phyloP scores from a whole-genome alignment of 306 rosid genomes.

The Lablab purpureus region DNA sequence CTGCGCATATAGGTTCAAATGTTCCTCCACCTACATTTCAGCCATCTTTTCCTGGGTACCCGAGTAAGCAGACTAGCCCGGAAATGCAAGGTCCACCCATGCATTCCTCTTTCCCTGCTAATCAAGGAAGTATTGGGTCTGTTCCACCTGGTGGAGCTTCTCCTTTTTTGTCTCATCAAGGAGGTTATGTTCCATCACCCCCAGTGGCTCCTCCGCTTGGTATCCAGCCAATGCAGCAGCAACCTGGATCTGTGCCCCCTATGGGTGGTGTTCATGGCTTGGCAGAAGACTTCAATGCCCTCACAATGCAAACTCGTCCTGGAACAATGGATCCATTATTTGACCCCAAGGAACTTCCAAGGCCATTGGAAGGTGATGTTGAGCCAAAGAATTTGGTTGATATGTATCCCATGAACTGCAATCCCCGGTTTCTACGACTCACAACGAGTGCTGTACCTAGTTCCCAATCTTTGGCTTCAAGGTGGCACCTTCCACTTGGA shows the following conservation, averaged over 20 bases:
- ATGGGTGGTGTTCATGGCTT: slow-evolving; percentile 75
- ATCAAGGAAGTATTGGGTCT: slow-evolving; percentile 66
- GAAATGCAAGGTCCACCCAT: slow-evolving; percentile 65
- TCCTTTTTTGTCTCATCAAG: slow-evolving; percentile 68
- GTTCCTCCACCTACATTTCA: slow-evolving; percentile 61
- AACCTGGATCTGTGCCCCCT: slow-evolving; percentile 65
- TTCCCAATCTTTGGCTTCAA: slow-evolving; percentile 93
- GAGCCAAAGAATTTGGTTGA: slow-evolving; percentile 70
- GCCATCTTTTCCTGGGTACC: slow-evolving; percentile 78
- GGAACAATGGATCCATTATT: slow-evolving; percentile 83
- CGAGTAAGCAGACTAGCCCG: slow-evolving; percentile 59
- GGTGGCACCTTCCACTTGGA: slow-evolving; percentile 99
- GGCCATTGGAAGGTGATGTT: slow-evolving; percentile 91
- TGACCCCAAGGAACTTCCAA: slow-evolving; percentile 80
- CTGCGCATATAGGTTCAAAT: slow-evolving; percentile 55
- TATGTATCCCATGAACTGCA: slow-evolving; percentile 76
- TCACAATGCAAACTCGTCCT: slow-evolving; percentile 83
- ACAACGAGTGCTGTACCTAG: slow-evolving; percentile 88
- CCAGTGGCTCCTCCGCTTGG: slow-evolving; percentile 70
- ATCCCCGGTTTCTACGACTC: slow-evolving; percentile 79
- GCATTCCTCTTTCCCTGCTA: slow-evolving; percentile 64
- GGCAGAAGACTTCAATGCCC: slow-evolving; percentile 87
- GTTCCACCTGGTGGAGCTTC: slow-evolving; percentile 55
- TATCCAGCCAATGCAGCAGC: slow-evolving; percentile 67
- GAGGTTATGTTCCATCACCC: slow-evolving; percentile 67